Evolutionary conservation across 1,284 basidiomycete species (phyloP).

Genomic region (Anthracocystis setariae): DNA sequence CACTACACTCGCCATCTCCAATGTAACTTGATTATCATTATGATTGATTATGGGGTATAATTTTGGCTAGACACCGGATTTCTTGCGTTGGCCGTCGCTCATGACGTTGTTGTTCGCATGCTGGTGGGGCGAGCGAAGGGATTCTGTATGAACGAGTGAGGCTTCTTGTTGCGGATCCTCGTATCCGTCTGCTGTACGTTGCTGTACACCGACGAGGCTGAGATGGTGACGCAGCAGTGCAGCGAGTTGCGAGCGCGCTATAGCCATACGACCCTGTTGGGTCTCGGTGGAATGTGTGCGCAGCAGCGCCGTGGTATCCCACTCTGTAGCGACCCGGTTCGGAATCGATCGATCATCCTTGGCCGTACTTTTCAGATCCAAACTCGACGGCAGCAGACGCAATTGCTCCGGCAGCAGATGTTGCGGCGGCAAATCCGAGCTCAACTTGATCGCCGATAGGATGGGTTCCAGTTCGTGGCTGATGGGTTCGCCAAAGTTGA

Average conservation of each 20-base stretch:
- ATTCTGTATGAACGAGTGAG: slow-evolving; percentile 24
- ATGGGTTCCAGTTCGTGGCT: slow-evolving; percentile 25
- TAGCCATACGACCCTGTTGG: neutral
- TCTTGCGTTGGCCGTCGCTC: slow-evolving; percentile 33
- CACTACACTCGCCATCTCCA: too few species aligned
- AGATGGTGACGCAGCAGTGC: slow-evolving; percentile 30
- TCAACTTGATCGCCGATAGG: slow-evolving; percentile 12
- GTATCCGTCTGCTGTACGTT: slow-evolving; percentile 19
- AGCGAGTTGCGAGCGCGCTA: slow-evolving; percentile 39
- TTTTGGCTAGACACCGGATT: slow-evolving; percentile 18
- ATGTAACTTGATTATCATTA: too few species aligned
- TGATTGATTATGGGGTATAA: too few species aligned
- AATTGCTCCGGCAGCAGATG: slow-evolving; percentile 23
- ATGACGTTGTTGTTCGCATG: slow-evolving; percentile 31
- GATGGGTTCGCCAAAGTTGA: slow-evolving; percentile 61
- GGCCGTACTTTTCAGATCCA: neutral
- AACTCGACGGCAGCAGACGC: neutral
- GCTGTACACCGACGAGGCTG: slow-evolving; percentile 17
- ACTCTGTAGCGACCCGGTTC: slow-evolving; percentile 21
- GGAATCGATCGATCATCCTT: slow-evolving; percentile 16
- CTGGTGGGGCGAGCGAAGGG: slow-evolving; percentile 12
- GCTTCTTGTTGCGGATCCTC: slow-evolving; percentile 22
- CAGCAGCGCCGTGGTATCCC: slow-evolving; percentile 25
- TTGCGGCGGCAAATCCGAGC: slow-evolving; percentile 18
- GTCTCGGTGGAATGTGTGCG: neutral